phyloP scores from a whole-genome alignment of 768 basidiomycete genomes.

The Gloeophyllum trabeum region DNA sequence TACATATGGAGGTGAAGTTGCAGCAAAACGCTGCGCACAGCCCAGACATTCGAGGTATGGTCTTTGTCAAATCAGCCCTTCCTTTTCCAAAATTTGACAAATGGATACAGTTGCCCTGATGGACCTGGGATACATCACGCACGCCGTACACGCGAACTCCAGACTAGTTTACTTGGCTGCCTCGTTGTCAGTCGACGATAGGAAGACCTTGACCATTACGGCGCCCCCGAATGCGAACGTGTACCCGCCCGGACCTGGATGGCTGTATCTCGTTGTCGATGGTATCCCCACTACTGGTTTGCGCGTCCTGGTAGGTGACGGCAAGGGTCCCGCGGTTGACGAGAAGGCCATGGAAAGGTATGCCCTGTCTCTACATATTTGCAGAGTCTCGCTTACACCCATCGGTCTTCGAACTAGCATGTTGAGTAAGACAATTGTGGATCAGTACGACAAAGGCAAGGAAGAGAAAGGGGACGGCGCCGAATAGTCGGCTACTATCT shows the following conservation, averaged over 20 bases:
- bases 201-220: constrained; percentile 39
- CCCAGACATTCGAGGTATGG: constrained; percentile 38
- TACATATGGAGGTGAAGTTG: constrained; percentile 31
- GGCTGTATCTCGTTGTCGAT: constrained; percentile 55
- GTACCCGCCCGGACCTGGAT: constrained; percentile 78
- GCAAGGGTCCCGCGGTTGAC: constrained; percentile 47
- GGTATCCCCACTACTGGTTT: constrained; percentile 55
- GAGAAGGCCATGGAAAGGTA: constrained; percentile 34
- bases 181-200: constrained; percentile 25
- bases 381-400: background rate
- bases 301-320: constrained; percentile 61
- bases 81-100: background rate
- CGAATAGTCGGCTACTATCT: too few species aligned
- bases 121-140: constrained; percentile 78
- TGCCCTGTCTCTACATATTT: too few species aligned
- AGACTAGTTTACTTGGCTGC: constrained; percentile 59
- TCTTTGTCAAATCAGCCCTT: background rate
- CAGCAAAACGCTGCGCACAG: constrained; percentile 22
- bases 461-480: background rate
- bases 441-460: background rate
- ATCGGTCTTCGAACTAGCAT: background rate
- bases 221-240: constrained; percentile 54
- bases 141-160: constrained; percentile 64
- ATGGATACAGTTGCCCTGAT: constrained; percentile 48
- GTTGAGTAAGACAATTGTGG: background rate